These are phyloP conservation scores for Fusarium robinianum DNA, from an alignment of 2,329 filamentous ascomycete species.

Conservation along the genomic window DNA sequence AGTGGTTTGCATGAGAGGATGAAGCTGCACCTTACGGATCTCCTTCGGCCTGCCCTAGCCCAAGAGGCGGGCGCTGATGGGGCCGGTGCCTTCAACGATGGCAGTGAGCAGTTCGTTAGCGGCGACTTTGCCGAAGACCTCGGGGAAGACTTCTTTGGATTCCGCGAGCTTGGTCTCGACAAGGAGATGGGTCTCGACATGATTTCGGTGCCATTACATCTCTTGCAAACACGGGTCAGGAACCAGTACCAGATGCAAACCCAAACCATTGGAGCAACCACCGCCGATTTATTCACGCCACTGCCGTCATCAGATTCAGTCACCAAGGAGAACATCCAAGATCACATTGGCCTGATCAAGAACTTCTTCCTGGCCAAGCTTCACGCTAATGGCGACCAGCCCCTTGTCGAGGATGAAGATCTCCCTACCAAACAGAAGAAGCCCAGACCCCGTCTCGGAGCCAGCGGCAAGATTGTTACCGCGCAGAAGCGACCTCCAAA, in stretches of 20 bases:
- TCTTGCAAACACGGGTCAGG: conserved; percentile 88
- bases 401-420: conserved; percentile 92
- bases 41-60: conserved; percentile 84
- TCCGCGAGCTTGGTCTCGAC: conserved; percentile 91
- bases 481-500: conserved; percentile 81
- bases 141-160: conserved; percentile 98
- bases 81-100: conserved; percentile 90
- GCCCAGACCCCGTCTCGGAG: conserved; percentile 66
- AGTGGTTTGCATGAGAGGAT: conserved; percentile 89
- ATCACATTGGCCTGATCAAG: conserved; percentile 84
- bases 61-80: conserved; percentile 78
- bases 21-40: conserved; percentile 89
- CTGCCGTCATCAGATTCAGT: conserved; percentile 76
- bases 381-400: conserved; percentile 77
- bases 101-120: conserved; percentile 93
- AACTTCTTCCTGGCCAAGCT: conserved; percentile 92
- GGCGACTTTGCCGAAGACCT: conserved; percentile 98
- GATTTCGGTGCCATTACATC: conserved; percentile 88
- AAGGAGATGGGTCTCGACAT: conserved; percentile 87
- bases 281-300: conserved; percentile 66
- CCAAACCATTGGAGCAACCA: conserved; percentile 61
- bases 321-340: conserved; percentile 74
- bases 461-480: conserved; percentile 83
- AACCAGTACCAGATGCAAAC: conserved; percentile 81
- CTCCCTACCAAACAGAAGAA: conserved; percentile 88